phyloP scores from a whole-genome alignment of 202 grass and related monocot genomes.

The Brachypodium distachyon region DNA sequence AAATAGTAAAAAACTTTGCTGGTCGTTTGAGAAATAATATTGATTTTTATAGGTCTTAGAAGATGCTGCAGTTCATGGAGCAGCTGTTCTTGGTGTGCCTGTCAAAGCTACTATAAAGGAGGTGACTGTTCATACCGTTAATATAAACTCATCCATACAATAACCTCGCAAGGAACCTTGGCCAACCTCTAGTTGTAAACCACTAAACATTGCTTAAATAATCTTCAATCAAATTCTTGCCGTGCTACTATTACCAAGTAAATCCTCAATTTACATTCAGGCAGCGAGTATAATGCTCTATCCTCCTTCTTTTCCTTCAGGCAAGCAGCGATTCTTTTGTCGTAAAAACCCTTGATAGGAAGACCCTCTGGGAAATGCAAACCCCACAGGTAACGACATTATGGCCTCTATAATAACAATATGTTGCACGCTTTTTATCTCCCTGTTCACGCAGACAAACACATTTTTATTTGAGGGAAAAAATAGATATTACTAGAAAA shows the following conservation, averaged over 20 bases:
- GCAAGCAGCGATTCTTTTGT: constrained; percentile 72
- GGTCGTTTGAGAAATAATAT: constrained; percentile 8
- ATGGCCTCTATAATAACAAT: background rate
- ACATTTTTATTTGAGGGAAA: background rate
- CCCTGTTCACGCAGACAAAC: background rate
- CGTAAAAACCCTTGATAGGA: constrained; percentile 88
- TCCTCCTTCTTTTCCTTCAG: constrained; percentile 28
- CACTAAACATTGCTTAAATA: background rate
- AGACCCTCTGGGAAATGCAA: constrained; percentile 99
- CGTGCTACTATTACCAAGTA: background rate
- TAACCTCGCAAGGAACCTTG: background rate
- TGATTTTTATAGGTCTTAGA: constrained; percentile 56
- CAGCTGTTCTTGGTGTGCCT: constrained; percentile 98
- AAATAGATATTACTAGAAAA: background rate
- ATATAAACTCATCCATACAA: background rate
- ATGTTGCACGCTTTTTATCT: background rate
- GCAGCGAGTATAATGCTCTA: constrained; percentile 1
- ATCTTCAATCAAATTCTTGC: background rate
- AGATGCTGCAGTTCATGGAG: constrained; percentile 81
- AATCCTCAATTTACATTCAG: background rate
- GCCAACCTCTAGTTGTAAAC: background rate
- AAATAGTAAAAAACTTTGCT: background rate
- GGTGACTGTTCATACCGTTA: constrained; percentile 22
- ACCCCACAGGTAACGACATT: constrained; percentile 72
- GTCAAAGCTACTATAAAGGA: constrained; percentile 98